Evolutionary conservation across 2,329 filamentous ascomycete species (phyloP).

Genomic region (Pseudofabraea citricarpa): DNA sequence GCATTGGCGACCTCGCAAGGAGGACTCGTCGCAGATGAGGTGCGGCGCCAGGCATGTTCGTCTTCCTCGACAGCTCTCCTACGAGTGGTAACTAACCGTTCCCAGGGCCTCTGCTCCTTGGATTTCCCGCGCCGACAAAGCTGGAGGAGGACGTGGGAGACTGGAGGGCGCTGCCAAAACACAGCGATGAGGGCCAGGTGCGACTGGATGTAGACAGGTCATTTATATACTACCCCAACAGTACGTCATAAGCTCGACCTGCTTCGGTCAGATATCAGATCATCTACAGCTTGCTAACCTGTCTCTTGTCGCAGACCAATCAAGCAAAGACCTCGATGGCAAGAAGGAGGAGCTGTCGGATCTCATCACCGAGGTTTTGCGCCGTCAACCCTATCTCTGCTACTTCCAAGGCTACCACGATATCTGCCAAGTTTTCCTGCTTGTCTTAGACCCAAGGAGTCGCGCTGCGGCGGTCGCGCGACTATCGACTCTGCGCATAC

Average conservation of each 20-base stretch:
- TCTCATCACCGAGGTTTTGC: conserved; percentile 76
- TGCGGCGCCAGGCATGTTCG: conserved; percentile 77
- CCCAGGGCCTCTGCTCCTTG: conserved; percentile 61
- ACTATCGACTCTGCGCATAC: conserved; percentile 85
- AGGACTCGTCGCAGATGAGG: conserved; percentile 61
- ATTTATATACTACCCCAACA: conserved; percentile 92
- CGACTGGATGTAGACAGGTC: conserved; percentile 87
- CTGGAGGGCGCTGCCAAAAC: conserved; percentile 56
- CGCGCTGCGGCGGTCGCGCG: conserved; percentile 65
- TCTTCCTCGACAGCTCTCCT: conserved; percentile 18
- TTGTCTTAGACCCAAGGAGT: conserved; percentile 66
- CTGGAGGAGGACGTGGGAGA: conserved; percentile 16
- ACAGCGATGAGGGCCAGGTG: conserved; percentile 87
- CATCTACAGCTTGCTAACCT: conserved; percentile 16
- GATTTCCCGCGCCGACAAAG: conserved; percentile 22
- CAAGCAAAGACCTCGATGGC: conserved; percentile 60
- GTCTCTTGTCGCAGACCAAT: conserved; percentile 49
- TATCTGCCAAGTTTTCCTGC: conserved; percentile 90
- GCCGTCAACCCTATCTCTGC: conserved; percentile 75
- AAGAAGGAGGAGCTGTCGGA: conserved; percentile 74
- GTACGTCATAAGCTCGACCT: conserved; percentile 41
- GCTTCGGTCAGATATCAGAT: conserved; percentile 18
- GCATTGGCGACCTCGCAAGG: conserved; percentile 56
- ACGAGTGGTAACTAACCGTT: conserved; percentile 12
- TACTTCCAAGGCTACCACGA: conserved; percentile 99